These are phyloP conservation scores for Pterocarpus macrocarpus DNA, from an alignment of 306 rosid species.

Conservation along the genomic window DNA sequence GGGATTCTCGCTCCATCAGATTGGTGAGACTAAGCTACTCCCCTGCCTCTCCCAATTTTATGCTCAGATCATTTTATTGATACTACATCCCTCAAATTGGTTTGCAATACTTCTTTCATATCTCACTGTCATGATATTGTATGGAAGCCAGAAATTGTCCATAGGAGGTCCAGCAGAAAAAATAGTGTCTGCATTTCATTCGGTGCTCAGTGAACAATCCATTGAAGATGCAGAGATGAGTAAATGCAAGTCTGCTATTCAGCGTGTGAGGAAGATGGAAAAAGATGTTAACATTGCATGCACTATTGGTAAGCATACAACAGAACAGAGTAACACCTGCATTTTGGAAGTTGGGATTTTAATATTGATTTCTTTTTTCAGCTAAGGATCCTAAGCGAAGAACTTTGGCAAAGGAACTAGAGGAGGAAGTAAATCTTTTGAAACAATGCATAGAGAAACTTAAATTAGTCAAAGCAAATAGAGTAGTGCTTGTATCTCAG, in stretches of 20 bases:
- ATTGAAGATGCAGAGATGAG: conserved; percentile 83
- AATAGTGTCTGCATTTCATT: conserved; percentile 88
- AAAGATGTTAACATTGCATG: conserved; percentile 78
- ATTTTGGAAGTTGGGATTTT: conserved; percentile 45
- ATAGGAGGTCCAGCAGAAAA: conserved; percentile 87
- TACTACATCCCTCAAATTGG: conserved; percentile 21
- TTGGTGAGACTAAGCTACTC: conserved; percentile 62
- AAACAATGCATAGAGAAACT: conserved; percentile 80
- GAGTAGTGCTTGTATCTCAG: conserved; percentile 81
- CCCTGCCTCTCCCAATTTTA: conserved; percentile 7
- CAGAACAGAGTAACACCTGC: conserved; percentile 33
- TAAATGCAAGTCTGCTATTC: conserved; percentile 84
- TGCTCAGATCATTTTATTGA: conserved; percentile 24
- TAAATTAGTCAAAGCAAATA: conserved; percentile 76
- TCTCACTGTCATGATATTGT: conserved; percentile 31
- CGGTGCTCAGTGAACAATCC: conserved; percentile 76
- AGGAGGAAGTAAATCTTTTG: conserved; percentile 79
- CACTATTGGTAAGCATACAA: conserved; percentile 60
- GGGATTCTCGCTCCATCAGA: conserved; percentile 88
- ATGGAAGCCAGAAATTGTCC: conserved; percentile 77
- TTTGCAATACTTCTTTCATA: conserved; percentile 35
- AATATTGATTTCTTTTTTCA: conserved; percentile 60
- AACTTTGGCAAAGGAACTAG: conserved; percentile 72
- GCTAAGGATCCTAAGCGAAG: conserved; percentile 88
- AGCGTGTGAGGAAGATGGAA: conserved; percentile 78